Base-by-base conservation (phyloP, 208 protist species). In the Trichomonas tenax region DNA sequence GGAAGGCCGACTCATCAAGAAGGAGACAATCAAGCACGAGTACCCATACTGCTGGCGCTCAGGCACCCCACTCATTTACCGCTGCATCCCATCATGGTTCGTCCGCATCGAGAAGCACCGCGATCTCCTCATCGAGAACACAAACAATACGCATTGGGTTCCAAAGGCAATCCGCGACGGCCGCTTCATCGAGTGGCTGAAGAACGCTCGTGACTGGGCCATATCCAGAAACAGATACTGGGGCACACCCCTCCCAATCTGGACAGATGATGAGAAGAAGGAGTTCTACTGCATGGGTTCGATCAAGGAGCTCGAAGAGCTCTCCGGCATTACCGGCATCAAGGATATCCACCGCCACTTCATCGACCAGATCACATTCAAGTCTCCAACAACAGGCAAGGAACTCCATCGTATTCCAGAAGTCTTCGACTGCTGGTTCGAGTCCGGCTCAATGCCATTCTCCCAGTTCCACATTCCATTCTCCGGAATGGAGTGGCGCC, bases 371-470 rank as follows among this genome's bases (percentile, higher is more conserved):
- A 98, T 99, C 96, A 99, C 98, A 40, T 99, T 99, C 97, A 99
- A 99, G 38, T 99, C 98, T 49, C 98, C 98, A 96, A 97, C 98
- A 31, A 98, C 98, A 84, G 98, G 98, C 46, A 97, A 98, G 0
- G 45, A n/a, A 4, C 86, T 97, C 31, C 63, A 95, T 48, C 46
- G 96, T 23, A 81, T 96, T 26, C 88, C 63, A 86, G 96, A 99
- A 96, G 99, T 99, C 23, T 99, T 99, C 97, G 99, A 99, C 98
- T 99, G 99, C 98, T 99, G 99, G 99, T 99, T 99, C 97, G 99
- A 99, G 98, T 98, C 96, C 49, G 98, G 98, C 48, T 99, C 98
- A 14, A 99, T 99, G 99, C 99, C 99, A 95, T 99, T 99, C 97
- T 99, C 98, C 31, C 96, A 97, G 98, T 96, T 97, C 93, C 99